Base-by-base conservation (phyloP, 805 yeast species). In the Hanseniaspora vineae region DNA sequence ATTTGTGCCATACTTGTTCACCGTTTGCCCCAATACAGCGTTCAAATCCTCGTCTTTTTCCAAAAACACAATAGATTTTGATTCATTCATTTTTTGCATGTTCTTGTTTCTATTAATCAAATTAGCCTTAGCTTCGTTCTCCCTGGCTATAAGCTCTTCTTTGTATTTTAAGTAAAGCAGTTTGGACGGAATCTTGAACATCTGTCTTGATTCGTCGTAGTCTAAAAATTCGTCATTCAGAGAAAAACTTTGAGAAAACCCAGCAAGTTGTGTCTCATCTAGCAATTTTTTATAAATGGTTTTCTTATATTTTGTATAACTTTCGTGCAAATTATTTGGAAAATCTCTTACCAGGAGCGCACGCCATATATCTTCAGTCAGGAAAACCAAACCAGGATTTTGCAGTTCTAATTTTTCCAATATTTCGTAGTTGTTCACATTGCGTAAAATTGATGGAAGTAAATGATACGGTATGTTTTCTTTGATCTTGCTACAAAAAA, bases 181-280 rank as follows among this genome's bases (percentile, higher is more conserved):
- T 46, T 67, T 58, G 17, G 62, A 65, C 0, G 73, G 73, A 6
- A 67, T 46, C 46, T 52, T 58, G 51, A 53, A 68, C 49, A 58
- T 65, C 46, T 57, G 10, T 51, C 49, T 42, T 58, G 58, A 45
- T 57, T 58, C 31, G 43, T 46, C 5, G 37, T 44, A 49, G 11
- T 35, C 31, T 29, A 52, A 47, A 17, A 58, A 42, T 4, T 52
- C 42, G 19, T 55, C 57, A 2, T 23, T 23, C 8, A 23, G 8
- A 23, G 29, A 23, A 4, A 8, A 8, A 23, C 8, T 8, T 8
- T 23, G 29, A 23, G 4, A 23, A 23, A 4, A 5, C 8, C 29
- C 8, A 5, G 4, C 29, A 23, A 23, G 29, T 23, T 23, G 29
- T 23, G 29, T 23, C 29, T 23, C 29, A 23, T 23, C 8, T 23